Percentiles rank a stretch among this genome's conserved stretches.
Evolutionary conservation across 2,329 filamentous ascomycete species (phyloP).

Genomic region (Paecilomyces dactylethromorphus): DNA sequence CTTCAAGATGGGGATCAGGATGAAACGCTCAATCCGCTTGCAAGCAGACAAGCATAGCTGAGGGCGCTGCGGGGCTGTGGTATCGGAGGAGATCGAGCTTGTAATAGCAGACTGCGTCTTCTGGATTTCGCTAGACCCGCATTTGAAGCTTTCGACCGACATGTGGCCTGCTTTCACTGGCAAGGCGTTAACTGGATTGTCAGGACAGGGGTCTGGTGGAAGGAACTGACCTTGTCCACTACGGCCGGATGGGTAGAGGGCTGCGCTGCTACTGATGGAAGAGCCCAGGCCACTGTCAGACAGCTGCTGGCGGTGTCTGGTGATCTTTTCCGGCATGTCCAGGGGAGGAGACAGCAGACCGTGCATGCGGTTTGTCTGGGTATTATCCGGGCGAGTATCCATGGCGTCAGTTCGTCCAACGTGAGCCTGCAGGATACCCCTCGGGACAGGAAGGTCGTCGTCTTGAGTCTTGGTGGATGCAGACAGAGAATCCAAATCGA

Average conservation of each 20-base stretch:
- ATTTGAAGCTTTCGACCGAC: constrained; percentile 13
- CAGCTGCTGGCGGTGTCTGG: constrained; percentile 59
- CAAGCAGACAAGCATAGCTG: constrained; percentile 63
- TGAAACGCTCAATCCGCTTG: constrained; percentile 72
- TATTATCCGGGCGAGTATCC: constrained; percentile 22
- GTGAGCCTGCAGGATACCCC: constrained; percentile 52
- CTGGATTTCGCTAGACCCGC: constrained; percentile 20
- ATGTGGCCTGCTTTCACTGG: constrained; percentile 18
- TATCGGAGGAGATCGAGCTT: constrained; percentile 48
- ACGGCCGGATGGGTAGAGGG: constrained; percentile 41
- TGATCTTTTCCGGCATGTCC: constrained; percentile 31
- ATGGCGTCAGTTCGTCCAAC: constrained; percentile 38
- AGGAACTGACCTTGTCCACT: constrained; percentile 36
- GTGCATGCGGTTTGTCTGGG: constrained; percentile 19
- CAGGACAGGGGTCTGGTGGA: constrained; percentile 19
- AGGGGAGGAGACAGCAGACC: constrained; percentile 30
- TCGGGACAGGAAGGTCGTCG: constrained; percentile 55
- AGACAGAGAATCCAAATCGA: constrained; percentile 56
- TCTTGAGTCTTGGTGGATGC: constrained; percentile 36
- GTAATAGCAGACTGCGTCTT: constrained; percentile 53
- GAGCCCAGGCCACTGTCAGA: constrained; percentile 87
- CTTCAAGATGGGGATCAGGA: constrained; percentile 69
- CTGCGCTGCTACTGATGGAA: constrained; percentile 60
- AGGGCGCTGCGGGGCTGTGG: constrained; percentile 45
- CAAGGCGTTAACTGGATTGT: constrained; percentile 8